Conservation (phyloP, 768 basidiomycete species). For the Leucosporidium creatinivorum region DNA sequence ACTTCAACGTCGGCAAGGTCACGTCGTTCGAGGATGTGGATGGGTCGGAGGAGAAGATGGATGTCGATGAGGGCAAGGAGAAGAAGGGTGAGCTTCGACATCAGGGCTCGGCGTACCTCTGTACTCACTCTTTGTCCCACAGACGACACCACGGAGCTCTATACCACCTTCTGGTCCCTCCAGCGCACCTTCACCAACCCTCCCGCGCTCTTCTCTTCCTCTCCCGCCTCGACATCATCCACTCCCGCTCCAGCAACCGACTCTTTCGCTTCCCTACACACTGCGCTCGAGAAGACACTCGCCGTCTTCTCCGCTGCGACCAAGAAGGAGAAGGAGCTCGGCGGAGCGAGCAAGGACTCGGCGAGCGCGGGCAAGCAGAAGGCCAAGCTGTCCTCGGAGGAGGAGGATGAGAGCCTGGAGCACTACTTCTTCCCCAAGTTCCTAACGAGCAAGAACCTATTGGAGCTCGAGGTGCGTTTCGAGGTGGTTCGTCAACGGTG, state of each 20-base stretch:
- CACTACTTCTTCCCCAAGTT: conserved; percentile 94
- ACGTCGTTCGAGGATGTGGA: conserved; percentile 43
- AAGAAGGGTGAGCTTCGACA: background rate
- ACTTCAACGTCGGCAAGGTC: conserved; percentile 56
- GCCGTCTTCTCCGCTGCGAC: conserved; percentile 78
- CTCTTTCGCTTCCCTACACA: conserved; percentile 60
- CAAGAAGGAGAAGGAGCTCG: conserved; percentile 74
- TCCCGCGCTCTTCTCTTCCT: conserved; percentile 54
- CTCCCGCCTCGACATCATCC: background rate
- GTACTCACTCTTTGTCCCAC: background rate
- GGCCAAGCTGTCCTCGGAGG: background rate
- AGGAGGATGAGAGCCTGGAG: conserved; percentile 41
- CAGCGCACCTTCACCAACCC: conserved; percentile 80
- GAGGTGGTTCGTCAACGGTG: background rate
- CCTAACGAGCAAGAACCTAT: conserved; percentile 74
- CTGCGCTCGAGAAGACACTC: conserved; percentile 63
- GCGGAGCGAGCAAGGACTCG: conserved; percentile 13
- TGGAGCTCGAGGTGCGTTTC: conserved; percentile 69
- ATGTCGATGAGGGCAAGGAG: conserved; percentile 14
- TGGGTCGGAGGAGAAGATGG: conserved; percentile 28
- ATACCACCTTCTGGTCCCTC: conserved; percentile 81
- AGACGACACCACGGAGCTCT: conserved; percentile 54
- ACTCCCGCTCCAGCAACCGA: conserved; percentile 30
- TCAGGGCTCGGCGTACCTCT: background rate
- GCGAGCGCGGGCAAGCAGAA: conserved; percentile 1